These are phyloP conservation scores for Pythium plurisporium DNA, from an alignment of 352 stramenopile genomes.

Conservation along the genomic window DNA sequence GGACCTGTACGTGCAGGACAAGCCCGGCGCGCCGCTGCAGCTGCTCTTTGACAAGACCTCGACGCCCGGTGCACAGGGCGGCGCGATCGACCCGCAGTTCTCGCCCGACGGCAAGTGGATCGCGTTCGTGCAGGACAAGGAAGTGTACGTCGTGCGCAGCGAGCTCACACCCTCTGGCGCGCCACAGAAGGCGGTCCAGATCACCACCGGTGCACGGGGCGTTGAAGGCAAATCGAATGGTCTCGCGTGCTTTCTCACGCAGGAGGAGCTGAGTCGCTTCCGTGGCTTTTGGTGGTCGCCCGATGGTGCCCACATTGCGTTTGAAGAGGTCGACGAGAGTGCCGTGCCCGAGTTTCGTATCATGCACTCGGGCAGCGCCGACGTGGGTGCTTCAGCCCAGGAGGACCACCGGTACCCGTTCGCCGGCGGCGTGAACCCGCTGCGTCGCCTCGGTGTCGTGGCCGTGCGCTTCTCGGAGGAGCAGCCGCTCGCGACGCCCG, in stretches of 20 bases:
- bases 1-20: constrained; percentile 93
- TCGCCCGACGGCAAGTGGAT: constrained; percentile 91
- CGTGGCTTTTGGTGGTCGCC: constrained; percentile 95
- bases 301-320: constrained; percentile 82
- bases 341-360: constrained; percentile 93
- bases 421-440: constrained; percentile 90
- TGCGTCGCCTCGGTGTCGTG: constrained; percentile 81
- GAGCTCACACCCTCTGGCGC: constrained; percentile 26
- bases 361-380: constrained; percentile 88
- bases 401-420: constrained; percentile 92
- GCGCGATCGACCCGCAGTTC: constrained; percentile 92
- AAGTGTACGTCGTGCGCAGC: constrained; percentile 90
- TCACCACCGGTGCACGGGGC: constrained; percentile 72
- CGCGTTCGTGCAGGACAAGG: constrained; percentile 92
- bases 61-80: constrained; percentile 49
- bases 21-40: constrained; percentile 52
- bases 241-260: constrained; percentile 96
- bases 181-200: constrained; percentile 48
- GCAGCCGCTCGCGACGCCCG: constrained; percentile 33
- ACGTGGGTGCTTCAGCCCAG: constrained; percentile 48
- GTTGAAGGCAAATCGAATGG: constrained; percentile 85
- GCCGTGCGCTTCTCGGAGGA: constrained; percentile 25
- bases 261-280: constrained; percentile 97
- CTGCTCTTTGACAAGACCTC: constrained; percentile 87
- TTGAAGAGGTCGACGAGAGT: constrained; percentile 92